Conservation (phyloP, 2,329 filamentous ascomycete genomes). For the Lasiodiplodia sp. region DNA sequence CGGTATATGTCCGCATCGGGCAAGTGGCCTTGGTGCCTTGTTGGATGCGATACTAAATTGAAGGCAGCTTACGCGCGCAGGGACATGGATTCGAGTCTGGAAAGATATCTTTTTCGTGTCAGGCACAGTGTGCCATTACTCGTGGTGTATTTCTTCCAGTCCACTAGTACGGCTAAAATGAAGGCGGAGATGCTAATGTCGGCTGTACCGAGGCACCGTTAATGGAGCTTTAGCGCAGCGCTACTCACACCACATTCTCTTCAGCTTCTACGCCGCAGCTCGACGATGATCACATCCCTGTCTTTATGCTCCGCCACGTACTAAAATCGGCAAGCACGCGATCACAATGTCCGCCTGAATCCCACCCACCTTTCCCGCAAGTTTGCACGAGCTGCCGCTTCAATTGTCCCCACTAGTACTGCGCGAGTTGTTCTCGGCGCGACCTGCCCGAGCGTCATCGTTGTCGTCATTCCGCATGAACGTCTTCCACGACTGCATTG, state of each 20-base stretch:
- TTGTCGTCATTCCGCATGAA: too few relatives aligned
- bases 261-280: not conserved
- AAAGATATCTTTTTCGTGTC: not conserved
- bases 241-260: not conserved
- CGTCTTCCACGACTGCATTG: too few relatives aligned
- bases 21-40: not conserved
- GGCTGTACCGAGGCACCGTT: too few relatives aligned
- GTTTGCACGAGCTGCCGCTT: not conserved
- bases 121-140: too few relatives aligned
- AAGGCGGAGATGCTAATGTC: too few relatives aligned
- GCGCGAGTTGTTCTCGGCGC: too few relatives aligned
- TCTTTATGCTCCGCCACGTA: not conserved
- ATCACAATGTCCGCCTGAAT: not conserved
- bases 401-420: not conserved
- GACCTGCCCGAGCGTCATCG: too few relatives aligned
- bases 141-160: too few relatives aligned
- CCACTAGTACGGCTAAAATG: too few relatives aligned
- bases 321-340: constrained; percentile 6
- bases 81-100: not conserved
- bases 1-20: not conserved
- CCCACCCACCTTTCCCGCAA: not conserved
- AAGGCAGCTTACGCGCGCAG: not conserved
- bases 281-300: not conserved
- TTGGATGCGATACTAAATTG: not conserved
- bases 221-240: too few relatives aligned